These are phyloP conservation scores for Suhomyces coccinellae DNA, from an alignment of 1,139 yeast genomes.

Conservation along the genomic window DNA sequence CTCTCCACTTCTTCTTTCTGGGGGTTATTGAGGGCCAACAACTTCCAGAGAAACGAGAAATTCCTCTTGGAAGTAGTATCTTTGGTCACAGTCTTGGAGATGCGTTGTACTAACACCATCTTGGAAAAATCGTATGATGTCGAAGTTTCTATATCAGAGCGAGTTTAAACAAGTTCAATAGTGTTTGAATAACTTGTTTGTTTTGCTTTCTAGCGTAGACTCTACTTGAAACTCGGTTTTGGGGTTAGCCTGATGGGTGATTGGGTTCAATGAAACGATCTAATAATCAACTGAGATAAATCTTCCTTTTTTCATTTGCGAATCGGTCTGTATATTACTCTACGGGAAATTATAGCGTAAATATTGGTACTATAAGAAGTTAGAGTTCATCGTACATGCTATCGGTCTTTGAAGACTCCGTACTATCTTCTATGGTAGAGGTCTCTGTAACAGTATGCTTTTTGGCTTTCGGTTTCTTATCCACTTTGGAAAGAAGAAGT, in stretches of 20 bases:
- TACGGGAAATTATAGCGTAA: not conserved
- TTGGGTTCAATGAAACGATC: not conserved
- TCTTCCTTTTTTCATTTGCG: slow-evolving; percentile 1
- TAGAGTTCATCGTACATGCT: not conserved
- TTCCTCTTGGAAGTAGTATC: slow-evolving; percentile 18
- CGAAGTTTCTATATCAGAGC: not conserved
- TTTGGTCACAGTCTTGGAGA: slow-evolving; percentile 3
- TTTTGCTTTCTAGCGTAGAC: not conserved
- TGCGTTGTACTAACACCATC: slow-evolving; percentile 10
- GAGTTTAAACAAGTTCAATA: not conserved
- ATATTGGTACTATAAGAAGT: not conserved
- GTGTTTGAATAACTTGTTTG: not conserved
- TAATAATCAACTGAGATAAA: not conserved
- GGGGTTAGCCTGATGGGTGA: not conserved
- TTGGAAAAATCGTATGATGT: slow-evolving; percentile 4
- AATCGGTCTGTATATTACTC: slow-evolving; percentile 2
- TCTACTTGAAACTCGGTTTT: not conserved
- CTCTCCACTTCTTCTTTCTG: slow-evolving; percentile 25
- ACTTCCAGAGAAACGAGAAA: slow-evolving; percentile 41
- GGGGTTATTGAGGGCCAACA: slow-evolving; percentile 38
- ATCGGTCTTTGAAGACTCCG: not conserved
- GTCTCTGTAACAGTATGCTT: not conserved
- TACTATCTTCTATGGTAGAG: not conserved
- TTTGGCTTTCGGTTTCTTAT: not conserved
- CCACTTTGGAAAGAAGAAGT: not conserved